Evolutionary conservation across 257 asterid genomes (phyloP), one percentile per base, ranked within the genome.

Genomic region (Solanum pinnatisectum): DNA sequence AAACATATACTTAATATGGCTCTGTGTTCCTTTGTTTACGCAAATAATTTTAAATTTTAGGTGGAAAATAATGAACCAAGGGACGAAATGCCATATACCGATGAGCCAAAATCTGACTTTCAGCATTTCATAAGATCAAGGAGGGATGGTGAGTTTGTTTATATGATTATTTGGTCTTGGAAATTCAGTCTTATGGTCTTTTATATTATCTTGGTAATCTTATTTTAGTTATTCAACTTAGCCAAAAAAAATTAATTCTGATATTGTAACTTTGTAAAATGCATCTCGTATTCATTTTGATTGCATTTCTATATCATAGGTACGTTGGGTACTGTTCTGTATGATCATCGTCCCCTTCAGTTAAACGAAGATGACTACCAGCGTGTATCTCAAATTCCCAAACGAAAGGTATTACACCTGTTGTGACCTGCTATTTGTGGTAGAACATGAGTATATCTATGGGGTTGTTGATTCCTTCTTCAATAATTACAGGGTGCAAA

Each of bases 361-460:
- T 86, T 95, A 4, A 96, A 96, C 72, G 74, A 63, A 6, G 98
- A 97, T 88, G 99, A 97, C 87, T 91, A 91, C 9, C 91, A 89
- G 46, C 98, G 99, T 14, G 97, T 91, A 6, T 90, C 96, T 68
- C 87, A 82, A 46, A 93, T 97, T 39, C 99, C 99, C 2, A 93
- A 91, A 85, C 87, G 25, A 60, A 97, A 97, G 99, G 99, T 94
- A 90, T 39, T 63, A 74, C 1, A 11, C n/a, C 10, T 70, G 18
- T 18, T 81, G n/a, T 46, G 6, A 30, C 42, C 18, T 81, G 68
- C 85, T 81, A 18, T 81, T 81, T 81, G 20, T 49, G 30, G 20
- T 46, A 5, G 42, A 10, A 18, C 13, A 46, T 81, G 85, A 81
- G 12, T 32, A 30, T 46, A 32, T 81, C 42, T 37, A 8, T 46